A percentile compares a stretch with the other conserved stretches of the same genome.
phyloP scores from a whole-genome alignment of 2,329 filamentous ascomycete genomes.

The Xylaria sp. region DNA sequence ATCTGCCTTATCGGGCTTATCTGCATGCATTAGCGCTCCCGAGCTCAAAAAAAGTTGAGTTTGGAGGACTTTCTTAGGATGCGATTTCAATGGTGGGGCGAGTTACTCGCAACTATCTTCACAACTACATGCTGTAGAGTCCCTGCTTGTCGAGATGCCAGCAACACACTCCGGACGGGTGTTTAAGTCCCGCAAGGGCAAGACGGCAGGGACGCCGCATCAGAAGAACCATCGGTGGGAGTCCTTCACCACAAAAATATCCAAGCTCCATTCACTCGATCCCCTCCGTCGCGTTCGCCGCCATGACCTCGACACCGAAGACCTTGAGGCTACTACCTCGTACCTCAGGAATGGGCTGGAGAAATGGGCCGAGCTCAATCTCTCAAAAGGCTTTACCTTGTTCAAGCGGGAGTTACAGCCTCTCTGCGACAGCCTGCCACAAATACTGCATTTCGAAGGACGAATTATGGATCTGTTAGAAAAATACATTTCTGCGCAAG shows the following conservation, averaged over 20 bases:
- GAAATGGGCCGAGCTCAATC: constrained; percentile 91
- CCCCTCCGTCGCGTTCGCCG: constrained; percentile 89
- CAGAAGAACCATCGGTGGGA: constrained; percentile 90
- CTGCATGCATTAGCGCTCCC: constrained; percentile 35
- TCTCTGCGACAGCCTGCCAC: constrained; percentile 87
- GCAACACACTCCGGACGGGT: constrained; percentile 73
- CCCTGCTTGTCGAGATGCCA: constrained; percentile 63
- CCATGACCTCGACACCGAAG: constrained; percentile 82
- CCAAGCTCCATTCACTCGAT: constrained; percentile 88
- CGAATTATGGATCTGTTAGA: constrained; percentile 82
- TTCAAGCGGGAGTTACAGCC: constrained; percentile 81
- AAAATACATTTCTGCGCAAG: constrained; percentile 79
- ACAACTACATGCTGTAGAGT: constrained; percentile 29
- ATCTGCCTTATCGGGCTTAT: constrained; percentile 26
- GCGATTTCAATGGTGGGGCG: constrained; percentile 41
- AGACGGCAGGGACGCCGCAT: constrained; percentile 72
- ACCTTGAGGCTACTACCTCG: constrained; percentile 80
- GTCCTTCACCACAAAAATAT: constrained; percentile 88
- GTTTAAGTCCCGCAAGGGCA: constrained; percentile 74
- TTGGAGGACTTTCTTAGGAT: constrained; percentile 28
- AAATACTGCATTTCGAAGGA: constrained; percentile 90
- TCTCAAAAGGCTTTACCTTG: constrained; percentile 80
- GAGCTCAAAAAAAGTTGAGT: constrained; percentile 45
- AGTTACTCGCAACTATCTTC: constrained; percentile 18
- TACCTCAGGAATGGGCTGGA: constrained; percentile 85